Evolutionary conservation across 768 basidiomycete genomes (phyloP).

Genomic region (Pulveroboletus ravenelii): DNA sequence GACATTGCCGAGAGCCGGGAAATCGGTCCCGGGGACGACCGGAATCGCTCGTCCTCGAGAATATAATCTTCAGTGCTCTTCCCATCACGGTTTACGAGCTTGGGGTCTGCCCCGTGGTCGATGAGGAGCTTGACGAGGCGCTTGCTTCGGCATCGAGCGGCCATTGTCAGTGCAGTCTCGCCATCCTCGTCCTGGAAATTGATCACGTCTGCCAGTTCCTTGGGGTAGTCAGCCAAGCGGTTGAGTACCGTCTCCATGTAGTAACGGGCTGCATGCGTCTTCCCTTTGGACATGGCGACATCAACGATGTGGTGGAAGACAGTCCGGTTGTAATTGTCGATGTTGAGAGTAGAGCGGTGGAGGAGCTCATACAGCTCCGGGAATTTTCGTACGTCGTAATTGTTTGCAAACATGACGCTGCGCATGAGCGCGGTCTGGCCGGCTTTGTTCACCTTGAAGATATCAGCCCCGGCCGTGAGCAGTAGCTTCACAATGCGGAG

Average conservation of each 20-base stretch:
- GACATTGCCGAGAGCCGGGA: slow-evolving; percentile 66
- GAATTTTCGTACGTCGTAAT: slow-evolving; percentile 98
- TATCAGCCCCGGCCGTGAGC: slow-evolving; percentile 90
- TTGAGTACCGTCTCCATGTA: slow-evolving; percentile 96
- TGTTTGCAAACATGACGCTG: slow-evolving; percentile 99
- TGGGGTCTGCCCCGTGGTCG: slow-evolving; percentile 95
- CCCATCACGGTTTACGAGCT: slow-evolving; percentile 88
- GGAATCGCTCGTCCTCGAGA: slow-evolving; percentile 94
- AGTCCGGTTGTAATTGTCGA: slow-evolving; percentile 95
- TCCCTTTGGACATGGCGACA: slow-evolving; percentile 94
- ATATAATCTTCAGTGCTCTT: slow-evolving; percentile 99
- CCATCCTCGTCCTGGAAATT: slow-evolving; percentile 99
- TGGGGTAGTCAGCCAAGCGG: slow-evolving; percentile 87
- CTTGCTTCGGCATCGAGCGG: slow-evolving; percentile 92
- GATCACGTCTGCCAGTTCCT: slow-evolving; percentile 94
- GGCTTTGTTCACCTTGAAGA: slow-evolving; percentile 93
- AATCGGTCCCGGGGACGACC: slow-evolving; percentile 80
- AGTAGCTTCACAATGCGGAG: slow-evolving; percentile 93
- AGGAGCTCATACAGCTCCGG: slow-evolving; percentile 95
- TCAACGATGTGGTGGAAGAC: slow-evolving; percentile 98
- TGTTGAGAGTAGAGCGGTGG: slow-evolving; percentile 97
- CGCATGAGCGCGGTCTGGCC: slow-evolving; percentile 99
- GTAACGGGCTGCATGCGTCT: slow-evolving; percentile 95
- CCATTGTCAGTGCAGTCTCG: slow-evolving; percentile 95
- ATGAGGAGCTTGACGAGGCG: slow-evolving; percentile 92